These are phyloP conservation scores for Umbelopsis ramanniana DNA, from an alignment of 192 early-diverging fungal genomes.

Conservation along the genomic window DNA sequence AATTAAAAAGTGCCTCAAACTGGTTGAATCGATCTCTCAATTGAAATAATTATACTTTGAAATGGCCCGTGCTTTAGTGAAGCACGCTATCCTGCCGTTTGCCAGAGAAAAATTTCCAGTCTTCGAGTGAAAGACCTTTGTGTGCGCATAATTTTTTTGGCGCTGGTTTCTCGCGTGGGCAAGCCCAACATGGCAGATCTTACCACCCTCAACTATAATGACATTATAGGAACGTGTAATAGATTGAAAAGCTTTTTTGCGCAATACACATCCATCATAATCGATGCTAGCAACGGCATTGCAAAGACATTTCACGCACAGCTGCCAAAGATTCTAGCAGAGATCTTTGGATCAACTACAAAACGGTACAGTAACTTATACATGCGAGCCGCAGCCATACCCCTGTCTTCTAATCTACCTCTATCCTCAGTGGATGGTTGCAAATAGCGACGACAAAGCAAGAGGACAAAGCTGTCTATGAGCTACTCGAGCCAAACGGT, in stretches of 20 bases:
- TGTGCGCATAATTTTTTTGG: neutral
- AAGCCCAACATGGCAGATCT: slow-evolving; percentile 15
- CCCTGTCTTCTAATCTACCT: neutral
- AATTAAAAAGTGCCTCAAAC: too few relatives aligned
- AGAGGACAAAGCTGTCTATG: slow-evolving; percentile 4
- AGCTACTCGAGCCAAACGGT: neutral
- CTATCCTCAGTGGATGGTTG: neutral
- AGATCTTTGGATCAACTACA: slow-evolving; percentile 3
- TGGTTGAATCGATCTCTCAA: too few relatives aligned
- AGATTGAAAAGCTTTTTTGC: slow-evolving; percentile 9
- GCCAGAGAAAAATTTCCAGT: neutral
- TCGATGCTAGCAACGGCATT: slow-evolving; percentile 1
- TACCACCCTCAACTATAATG: slow-evolving; percentile 12
- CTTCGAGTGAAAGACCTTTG: neutral
- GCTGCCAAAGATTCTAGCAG: slow-evolving; percentile 12
- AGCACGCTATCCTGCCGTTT: neutral
- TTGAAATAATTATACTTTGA: neutral
- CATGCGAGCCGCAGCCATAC: neutral
- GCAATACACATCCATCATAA: neutral
- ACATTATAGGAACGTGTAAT: slow-evolving; percentile 13
- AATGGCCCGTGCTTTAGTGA: slow-evolving; percentile 10
- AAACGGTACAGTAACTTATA: neutral
- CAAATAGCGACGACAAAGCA: slow-evolving; percentile 1
- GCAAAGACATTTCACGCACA: slow-evolving; percentile 17
- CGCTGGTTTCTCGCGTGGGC: neutral